A percentile compares a stretch with the other conserved stretches of the same genome.
Conservation (phyloP, 139 green algal species). For the Chlamydomonas asymmetrica region DNA sequence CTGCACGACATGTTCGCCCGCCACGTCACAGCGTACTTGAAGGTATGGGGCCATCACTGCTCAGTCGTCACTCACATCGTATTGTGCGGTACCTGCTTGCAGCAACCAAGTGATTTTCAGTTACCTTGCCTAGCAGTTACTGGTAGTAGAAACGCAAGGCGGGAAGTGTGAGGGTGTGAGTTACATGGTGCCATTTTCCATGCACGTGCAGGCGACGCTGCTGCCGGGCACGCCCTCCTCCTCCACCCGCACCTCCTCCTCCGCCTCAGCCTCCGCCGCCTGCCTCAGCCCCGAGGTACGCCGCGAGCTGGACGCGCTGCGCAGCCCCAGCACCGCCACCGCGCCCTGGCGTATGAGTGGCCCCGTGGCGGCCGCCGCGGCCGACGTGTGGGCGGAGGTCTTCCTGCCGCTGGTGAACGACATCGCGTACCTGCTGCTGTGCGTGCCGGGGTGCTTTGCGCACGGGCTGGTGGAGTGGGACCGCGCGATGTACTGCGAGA, state of each 20-base stretch:
- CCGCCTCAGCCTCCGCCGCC: not conserved
- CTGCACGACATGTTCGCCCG: not conserved
- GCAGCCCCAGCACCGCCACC: not conserved
- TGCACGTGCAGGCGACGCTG: not conserved
- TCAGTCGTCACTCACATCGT: too few species aligned
- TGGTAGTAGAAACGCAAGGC: too few species aligned
- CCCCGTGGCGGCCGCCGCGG: not conserved
- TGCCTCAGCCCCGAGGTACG: too few species aligned
- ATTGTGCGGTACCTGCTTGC: too few species aligned
- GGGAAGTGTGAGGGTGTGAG: too few species aligned
- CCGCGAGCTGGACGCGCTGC: not conserved
- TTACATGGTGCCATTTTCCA: not conserved
- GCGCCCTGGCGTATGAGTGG: not conserved
- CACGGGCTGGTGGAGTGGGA: constrained; percentile 17
- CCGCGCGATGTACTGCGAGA: constrained; percentile 10
- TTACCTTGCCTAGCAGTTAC: not conserved
- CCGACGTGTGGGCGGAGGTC: not conserved
- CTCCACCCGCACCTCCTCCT: not conserved
- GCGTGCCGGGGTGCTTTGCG: constrained; percentile 11
- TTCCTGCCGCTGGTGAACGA: constrained; percentile 4
- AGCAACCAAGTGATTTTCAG: not conserved
- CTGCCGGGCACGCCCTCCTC: not conserved
- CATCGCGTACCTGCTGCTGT: constrained; percentile 14
- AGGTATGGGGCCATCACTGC: too few species aligned
- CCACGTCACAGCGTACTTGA: not conserved